Evolutionary conservation across 352 stramenopile genomes (phyloP).

Genomic region (Globisporangium cystogenes): DNA sequence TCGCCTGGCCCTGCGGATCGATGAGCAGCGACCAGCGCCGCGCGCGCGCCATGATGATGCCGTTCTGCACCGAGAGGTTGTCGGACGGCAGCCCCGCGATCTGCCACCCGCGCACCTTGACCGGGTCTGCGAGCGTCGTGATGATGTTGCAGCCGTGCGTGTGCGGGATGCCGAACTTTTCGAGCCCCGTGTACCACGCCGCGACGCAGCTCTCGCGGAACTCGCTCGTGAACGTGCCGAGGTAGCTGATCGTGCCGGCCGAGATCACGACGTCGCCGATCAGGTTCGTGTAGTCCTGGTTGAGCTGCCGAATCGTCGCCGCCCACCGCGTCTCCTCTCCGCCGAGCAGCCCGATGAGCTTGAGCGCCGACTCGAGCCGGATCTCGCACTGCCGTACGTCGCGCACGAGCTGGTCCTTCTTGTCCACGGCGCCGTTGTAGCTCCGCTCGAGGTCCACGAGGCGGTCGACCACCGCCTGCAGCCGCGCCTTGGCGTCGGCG

Average conservation of each 20-base stretch:
- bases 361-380: slow-evolving; percentile 85
- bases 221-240: slow-evolving; percentile 91
- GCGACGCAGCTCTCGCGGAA: slow-evolving; percentile 85
- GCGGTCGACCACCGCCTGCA: slow-evolving; percentile 83
- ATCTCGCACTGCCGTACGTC: slow-evolving; percentile 84
- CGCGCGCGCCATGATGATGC: slow-evolving; percentile 89
- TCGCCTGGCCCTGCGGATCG: slow-evolving; percentile 91
- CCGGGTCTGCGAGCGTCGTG: slow-evolving; percentile 86
- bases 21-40: slow-evolving; percentile 90
- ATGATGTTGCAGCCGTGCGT: slow-evolving; percentile 84
- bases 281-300: slow-evolving; percentile 80
- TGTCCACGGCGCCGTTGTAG: slow-evolving; percentile 82
- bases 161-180: slow-evolving; percentile 70
- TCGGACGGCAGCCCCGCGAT: slow-evolving; percentile 90
- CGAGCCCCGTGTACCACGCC: slow-evolving; percentile 79
- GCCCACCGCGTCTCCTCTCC: slow-evolving; percentile 89
- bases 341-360: slow-evolving; percentile 87
- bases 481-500: slow-evolving; percentile 73
- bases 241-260: slow-evolving; percentile 90
- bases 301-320: slow-evolving; percentile 79
- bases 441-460: slow-evolving; percentile 88
- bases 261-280: slow-evolving; percentile 91
- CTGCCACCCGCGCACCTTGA: slow-evolving; percentile 89
- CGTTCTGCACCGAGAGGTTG: slow-evolving; percentile 90
- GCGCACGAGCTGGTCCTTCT: slow-evolving; percentile 80